Percentiles rank a stretch among this genome's conserved stretches.
phyloP scores from a whole-genome alignment of 1,284 basidiomycete species.

The Rhodofomes roseus region DNA sequence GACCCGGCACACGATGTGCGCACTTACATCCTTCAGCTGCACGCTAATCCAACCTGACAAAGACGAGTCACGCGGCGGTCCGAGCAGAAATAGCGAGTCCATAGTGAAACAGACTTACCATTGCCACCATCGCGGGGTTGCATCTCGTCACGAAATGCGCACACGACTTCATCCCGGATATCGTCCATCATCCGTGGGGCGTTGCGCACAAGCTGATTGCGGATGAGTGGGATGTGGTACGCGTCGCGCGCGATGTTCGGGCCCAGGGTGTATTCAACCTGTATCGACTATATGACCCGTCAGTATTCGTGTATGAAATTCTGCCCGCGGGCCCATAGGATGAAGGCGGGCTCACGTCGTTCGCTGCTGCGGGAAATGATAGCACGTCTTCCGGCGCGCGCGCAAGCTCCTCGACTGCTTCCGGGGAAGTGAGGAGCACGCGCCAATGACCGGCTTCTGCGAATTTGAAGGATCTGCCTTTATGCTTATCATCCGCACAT shows the following conservation, averaged over 20 bases:
- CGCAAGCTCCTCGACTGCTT: conserved; percentile 26
- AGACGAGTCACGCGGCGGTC: not conserved
- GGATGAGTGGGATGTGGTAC: conserved; percentile 25
- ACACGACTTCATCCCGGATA: conserved; percentile 14
- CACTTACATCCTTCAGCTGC: conserved; percentile 25
- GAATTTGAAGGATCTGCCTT: conserved; percentile 26
- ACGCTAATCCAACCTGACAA: conserved; percentile 16
- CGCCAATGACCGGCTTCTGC: conserved; percentile 32
- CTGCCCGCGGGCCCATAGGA: not conserved
- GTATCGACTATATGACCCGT: conserved; percentile 14
- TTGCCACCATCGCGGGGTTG: conserved; percentile 6
- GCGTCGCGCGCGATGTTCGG: conserved; percentile 16
- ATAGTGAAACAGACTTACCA: conserved; percentile 13
- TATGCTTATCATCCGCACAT: conserved; percentile 5
- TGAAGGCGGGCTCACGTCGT: conserved; percentile 21
- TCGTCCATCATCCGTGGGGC: conserved; percentile 11
- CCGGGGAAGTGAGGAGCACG: conserved; percentile 22
- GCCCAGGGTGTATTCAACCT: conserved; percentile 21
- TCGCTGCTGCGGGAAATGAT: conserved; percentile 22
- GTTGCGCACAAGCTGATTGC: conserved; percentile 17
- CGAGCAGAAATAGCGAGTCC: not conserved
- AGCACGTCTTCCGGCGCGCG: conserved; percentile 28
- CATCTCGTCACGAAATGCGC: conserved; percentile 7
- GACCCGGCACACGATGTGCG: conserved; percentile 31
- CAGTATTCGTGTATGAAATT: not conserved